Percentiles rank a stretch among this genome's conserved stretches.
phyloP scores from a whole-genome alignment of 495 filamentous ascomycete genomes.

The Podospora pseudocomata region DNA sequence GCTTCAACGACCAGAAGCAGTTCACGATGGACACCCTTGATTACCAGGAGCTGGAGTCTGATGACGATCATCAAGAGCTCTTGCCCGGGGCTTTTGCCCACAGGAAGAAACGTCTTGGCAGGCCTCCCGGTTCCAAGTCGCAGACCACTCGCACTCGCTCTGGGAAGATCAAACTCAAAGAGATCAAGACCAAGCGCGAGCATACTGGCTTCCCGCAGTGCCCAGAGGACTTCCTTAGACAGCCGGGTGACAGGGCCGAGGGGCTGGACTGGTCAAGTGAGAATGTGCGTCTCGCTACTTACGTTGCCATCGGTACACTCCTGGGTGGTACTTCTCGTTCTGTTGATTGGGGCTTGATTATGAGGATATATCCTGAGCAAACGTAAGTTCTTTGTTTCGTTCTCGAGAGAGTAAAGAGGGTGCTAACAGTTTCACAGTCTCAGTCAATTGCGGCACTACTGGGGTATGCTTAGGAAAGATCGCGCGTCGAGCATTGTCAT shows the following conservation, averaged over 20 bases:
- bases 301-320: constrained; percentile 68
- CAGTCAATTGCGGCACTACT: constrained; percentile 57
- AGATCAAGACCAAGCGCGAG: constrained; percentile 38
- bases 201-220: constrained; percentile 37
- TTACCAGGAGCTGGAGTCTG: constrained; percentile 36
- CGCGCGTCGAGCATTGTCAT: constrained; percentile 60
- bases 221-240: constrained; percentile 37
- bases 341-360: constrained; percentile 72
- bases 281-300: constrained; percentile 58
- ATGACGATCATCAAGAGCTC: constrained; percentile 22
- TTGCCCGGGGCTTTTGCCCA: constrained; percentile 3
- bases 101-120: constrained; percentile 16
- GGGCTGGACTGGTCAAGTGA: constrained; percentile 40
- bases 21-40: constrained; percentile 44
- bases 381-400: constrained; percentile 15
- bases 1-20: constrained; percentile 36
- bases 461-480: constrained; percentile 54
- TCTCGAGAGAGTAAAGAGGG: not conserved
- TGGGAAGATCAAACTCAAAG: constrained; percentile 32
- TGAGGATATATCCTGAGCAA: constrained; percentile 61
- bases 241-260: constrained; percentile 24
- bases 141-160: constrained; percentile 21
- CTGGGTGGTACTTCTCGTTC: constrained; percentile 66
- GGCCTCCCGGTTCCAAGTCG: constrained; percentile 7
- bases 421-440: constrained; percentile 26